These are phyloP conservation scores for Barbarea vulgaris DNA, from an alignment of 345 rosid species.

Conservation along the genomic window DNA sequence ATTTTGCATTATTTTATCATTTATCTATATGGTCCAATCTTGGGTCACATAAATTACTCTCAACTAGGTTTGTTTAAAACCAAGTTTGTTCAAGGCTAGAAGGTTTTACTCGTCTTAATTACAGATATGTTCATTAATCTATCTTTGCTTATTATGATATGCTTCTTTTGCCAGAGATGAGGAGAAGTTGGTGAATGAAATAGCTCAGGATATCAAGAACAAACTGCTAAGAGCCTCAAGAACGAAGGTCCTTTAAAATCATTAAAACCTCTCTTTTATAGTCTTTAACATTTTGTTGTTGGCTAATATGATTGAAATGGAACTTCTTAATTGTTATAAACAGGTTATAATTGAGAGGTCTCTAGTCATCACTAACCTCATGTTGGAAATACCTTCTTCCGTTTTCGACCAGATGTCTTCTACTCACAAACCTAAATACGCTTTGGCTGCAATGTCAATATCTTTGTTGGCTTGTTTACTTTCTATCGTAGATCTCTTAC, in stretches of 20 bases:
- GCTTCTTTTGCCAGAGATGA: slow-evolving; percentile 21
- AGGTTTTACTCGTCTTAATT: too few relatives aligned
- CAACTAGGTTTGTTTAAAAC: too few relatives aligned
- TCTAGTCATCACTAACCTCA: slow-evolving; percentile 28
- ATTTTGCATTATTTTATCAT: too few relatives aligned
- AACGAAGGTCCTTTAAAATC: slow-evolving; percentile 20
- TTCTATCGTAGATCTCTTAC: slow-evolving; percentile 24
- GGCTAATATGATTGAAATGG: background rate
- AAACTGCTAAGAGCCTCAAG: slow-evolving; percentile 29
- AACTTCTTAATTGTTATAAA: background rate
- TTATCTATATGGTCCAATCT: too few relatives aligned
- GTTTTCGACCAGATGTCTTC: slow-evolving; percentile 33
- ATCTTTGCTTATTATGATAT: background rate
- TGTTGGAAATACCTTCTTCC: slow-evolving; percentile 20
- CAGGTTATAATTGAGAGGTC: slow-evolving; percentile 32
- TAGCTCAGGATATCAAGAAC: slow-evolving; percentile 24
- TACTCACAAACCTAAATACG: slow-evolving; percentile 5
- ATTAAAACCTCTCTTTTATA: background rate
- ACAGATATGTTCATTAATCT: background rate
- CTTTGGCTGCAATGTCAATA: slow-evolving; percentile 27
- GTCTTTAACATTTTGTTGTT: background rate
- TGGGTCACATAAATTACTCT: too few relatives aligned
- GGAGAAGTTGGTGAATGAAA: slow-evolving; percentile 30
- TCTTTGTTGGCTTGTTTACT: slow-evolving; percentile 22
- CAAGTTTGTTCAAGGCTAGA: too few relatives aligned